Evolutionary conservation across 352 stramenopile species (phyloP).

Genomic region (Pythium aquatile): DNA sequence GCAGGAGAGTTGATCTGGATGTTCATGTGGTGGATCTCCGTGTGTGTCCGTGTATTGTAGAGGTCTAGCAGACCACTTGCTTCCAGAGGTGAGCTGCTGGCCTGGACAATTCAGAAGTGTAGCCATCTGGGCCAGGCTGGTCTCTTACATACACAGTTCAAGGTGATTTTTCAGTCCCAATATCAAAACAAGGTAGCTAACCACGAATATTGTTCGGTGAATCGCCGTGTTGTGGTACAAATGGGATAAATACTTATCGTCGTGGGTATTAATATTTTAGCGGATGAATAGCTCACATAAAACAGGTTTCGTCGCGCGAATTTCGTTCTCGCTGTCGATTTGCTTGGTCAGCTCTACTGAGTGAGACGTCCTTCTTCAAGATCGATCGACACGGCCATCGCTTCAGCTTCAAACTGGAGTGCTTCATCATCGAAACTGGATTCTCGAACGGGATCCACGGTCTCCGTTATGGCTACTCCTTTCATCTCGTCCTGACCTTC

Average conservation of each 20-base stretch:
- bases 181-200: too few relatives aligned
- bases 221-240: constrained; percentile 13
- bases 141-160: not conserved
- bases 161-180: constrained; percentile 5
- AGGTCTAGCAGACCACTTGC: not conserved
- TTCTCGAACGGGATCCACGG: constrained; percentile 3
- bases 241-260: constrained; percentile 7
- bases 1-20: not conserved
- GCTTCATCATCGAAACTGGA: constrained; percentile 1
- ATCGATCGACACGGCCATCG: constrained; percentile 19
- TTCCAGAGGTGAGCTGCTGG: constrained; percentile 1
- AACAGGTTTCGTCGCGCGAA: not conserved
- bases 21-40: not conserved
- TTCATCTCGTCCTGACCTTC: not conserved
- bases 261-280: not conserved
- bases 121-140: constrained; percentile 15
- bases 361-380: constrained; percentile 19
- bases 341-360: constrained; percentile 2
- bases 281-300: not conserved
- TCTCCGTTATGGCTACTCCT: not conserved
- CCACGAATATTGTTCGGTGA: not conserved
- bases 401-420: constrained; percentile 19
- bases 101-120: constrained; percentile 14
- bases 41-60: not conserved
- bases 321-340: not conserved